phyloP scores from a whole-genome alignment of 73 alveolate genomes.

The Paramecium bursaria region DNA sequence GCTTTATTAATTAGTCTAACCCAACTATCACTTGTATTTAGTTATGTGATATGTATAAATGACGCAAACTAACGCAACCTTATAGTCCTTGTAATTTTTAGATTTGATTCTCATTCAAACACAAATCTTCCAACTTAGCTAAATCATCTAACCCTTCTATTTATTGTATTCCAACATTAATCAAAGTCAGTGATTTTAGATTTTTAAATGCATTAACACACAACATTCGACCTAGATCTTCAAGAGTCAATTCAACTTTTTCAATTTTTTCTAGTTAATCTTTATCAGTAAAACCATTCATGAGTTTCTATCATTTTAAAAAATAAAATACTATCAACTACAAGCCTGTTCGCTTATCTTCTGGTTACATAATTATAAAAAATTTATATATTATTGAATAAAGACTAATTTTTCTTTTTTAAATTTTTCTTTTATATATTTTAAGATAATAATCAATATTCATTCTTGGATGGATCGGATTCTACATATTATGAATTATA shows the following conservation, averaged over 20 bases:
- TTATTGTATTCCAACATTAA: constrained; percentile 74
- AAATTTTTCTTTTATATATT: too few species aligned
- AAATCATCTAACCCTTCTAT: constrained; percentile 75
- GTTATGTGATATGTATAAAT: constrained; percentile 72
- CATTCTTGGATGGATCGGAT: constrained; percentile 44
- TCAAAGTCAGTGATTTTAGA: constrained; percentile 74
- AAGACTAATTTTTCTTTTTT: too few species aligned
- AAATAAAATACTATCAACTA: neutral
- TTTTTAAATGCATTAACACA: constrained; percentile 72
- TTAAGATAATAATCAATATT: constrained; percentile 57
- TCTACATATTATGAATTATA: neutral
- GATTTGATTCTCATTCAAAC: constrained; percentile 78
- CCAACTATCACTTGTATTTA: constrained; percentile 83
- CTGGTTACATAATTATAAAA: neutral
- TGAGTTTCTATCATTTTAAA: constrained; percentile 38
- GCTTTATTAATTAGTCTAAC: constrained; percentile 75
- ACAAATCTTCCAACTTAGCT: constrained; percentile 71
- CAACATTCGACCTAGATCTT: constrained; percentile 81
- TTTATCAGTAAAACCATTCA: constrained; percentile 70
- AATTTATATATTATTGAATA: too few species aligned
- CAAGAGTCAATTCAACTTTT: constrained; percentile 76
- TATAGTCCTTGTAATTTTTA: constrained; percentile 64
- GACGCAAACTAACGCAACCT: constrained; percentile 36
- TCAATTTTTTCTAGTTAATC: constrained; percentile 70
- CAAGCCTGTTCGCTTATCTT: neutral